Evolutionary conservation across 2,329 filamentous ascomycete species (phyloP).

Genomic region (Aspergillus piperis): DNA sequence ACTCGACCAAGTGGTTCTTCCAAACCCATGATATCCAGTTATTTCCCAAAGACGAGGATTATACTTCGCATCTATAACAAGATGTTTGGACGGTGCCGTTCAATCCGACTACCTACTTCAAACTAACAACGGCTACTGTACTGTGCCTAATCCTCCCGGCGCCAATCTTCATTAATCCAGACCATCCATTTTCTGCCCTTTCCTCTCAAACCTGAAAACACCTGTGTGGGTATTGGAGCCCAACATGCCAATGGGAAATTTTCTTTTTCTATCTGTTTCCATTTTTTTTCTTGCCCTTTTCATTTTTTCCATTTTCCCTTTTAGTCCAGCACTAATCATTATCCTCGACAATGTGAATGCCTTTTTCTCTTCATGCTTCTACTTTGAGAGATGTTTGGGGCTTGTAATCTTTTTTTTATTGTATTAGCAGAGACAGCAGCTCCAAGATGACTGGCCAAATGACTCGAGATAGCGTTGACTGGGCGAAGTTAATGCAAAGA

Average conservation of each 20-base stretch:
- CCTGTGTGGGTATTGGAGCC: constrained; percentile 10
- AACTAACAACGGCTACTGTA: constrained; percentile 15
- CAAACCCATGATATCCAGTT: background rate
- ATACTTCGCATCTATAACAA: background rate
- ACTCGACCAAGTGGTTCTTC: background rate
- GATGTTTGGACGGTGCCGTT: background rate
- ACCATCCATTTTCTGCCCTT: constrained; percentile 16
- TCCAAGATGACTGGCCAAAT: background rate
- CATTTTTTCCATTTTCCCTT: background rate
- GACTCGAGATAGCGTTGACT: constrained; percentile 2
- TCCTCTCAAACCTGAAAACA: constrained; percentile 18
- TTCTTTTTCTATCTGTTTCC: background rate
- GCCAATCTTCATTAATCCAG: constrained; percentile 26
- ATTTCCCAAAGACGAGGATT: background rate
- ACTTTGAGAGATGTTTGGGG: background rate
- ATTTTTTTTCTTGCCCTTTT: background rate
- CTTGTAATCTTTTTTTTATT: background rate
- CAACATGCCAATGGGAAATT: constrained; percentile 14
- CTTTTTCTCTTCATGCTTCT: background rate
- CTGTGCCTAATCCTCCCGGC: constrained; percentile 23
- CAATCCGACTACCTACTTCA: background rate
- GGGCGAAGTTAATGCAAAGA: constrained; percentile 8
- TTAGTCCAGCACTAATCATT: background rate
- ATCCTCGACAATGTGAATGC: background rate
- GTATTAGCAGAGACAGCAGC: background rate